These are phyloP conservation scores for Termitomyces heimii DNA, from an alignment of 768 basidiomycete species.

Conservation along the genomic window DNA sequence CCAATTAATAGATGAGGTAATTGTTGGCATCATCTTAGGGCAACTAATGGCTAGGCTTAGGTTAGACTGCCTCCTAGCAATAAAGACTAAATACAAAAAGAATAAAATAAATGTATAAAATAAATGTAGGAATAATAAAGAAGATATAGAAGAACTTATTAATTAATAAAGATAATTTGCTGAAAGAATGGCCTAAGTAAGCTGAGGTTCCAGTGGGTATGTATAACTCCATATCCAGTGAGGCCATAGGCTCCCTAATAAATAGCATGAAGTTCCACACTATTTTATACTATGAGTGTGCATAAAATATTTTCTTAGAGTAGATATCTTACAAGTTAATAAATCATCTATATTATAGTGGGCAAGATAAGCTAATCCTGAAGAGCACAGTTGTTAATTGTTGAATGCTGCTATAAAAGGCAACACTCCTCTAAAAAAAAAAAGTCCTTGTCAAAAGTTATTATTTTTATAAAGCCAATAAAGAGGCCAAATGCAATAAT, in stretches of 20 bases:
- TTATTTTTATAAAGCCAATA: too few species aligned
- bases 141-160: too few species aligned
- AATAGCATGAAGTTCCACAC: not conserved
- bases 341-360: not conserved
- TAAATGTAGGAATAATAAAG: too few species aligned
- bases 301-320: not conserved
- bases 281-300: not conserved
- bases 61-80: too few species aligned
- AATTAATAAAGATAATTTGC: too few species aligned
- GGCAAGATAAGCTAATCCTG: not conserved
- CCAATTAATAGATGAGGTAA: too few species aligned
- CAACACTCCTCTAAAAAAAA: not conserved
- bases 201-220: not conserved
- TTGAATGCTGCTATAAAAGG: not conserved
- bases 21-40: not conserved
- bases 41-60: not conserved
- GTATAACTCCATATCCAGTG: not conserved
- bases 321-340: not conserved
- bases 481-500: too few species aligned
- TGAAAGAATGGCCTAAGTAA: too few species aligned
- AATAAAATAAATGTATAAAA: too few species aligned
- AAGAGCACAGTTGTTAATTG: not conserved
- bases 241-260: rapidly evolving
- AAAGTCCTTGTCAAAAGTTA: too few species aligned
- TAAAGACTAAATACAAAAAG: too few species aligned